Conservation (phyloP, 2,329 filamentous ascomycete genomes). For the Xylaria multiplex region DNA sequence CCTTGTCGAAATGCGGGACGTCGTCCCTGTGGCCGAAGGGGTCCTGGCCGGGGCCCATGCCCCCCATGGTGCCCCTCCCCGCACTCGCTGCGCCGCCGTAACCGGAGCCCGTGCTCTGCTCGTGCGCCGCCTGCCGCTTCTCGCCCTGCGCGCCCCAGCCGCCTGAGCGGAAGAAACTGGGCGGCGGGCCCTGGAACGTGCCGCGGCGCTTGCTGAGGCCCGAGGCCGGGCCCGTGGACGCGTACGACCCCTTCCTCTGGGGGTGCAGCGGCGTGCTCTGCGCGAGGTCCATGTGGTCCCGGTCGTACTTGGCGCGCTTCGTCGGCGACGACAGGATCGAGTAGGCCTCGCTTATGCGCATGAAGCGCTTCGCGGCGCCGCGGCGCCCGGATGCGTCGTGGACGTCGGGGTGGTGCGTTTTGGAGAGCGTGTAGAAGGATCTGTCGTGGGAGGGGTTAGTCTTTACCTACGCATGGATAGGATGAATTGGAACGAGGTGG, state of each 20-base stretch:
- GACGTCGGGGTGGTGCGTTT: slow-evolving; percentile 90
- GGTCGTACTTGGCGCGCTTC: slow-evolving; percentile 85
- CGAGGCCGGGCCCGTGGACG: slow-evolving; percentile 71
- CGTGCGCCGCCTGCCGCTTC: slow-evolving; percentile 66
- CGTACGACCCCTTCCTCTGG: slow-evolving; percentile 60
- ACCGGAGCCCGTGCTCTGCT: slow-evolving; percentile 50
- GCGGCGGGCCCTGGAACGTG: slow-evolving; percentile 85
- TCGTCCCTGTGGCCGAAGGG: slow-evolving; percentile 60
- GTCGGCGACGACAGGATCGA: slow-evolving; percentile 75
- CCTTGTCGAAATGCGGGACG: slow-evolving; percentile 78
- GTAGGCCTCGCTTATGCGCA: slow-evolving; percentile 87
- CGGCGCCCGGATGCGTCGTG: slow-evolving; percentile 66
- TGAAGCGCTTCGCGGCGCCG: slow-evolving; percentile 78
- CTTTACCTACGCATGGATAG: background rate
- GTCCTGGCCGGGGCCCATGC: slow-evolving; percentile 69
- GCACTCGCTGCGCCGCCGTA: background rate
- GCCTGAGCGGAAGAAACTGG: slow-evolving; percentile 85
- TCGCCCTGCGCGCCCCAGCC: slow-evolving; percentile 76
- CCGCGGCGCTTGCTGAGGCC: slow-evolving; percentile 81
- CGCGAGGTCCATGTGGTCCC: slow-evolving; percentile 63
- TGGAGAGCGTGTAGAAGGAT: slow-evolving; percentile 90
- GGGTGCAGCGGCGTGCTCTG: slow-evolving; percentile 36
- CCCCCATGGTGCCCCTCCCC: slow-evolving; percentile 48
- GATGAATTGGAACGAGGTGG: background rate
- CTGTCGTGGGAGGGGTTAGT: slow-evolving; percentile 49